Percentiles rank a stretch among this genome's conserved stretches.
phyloP scores from a whole-genome alignment of 1,284 basidiomycete species.

The Melampsora americana region DNA sequence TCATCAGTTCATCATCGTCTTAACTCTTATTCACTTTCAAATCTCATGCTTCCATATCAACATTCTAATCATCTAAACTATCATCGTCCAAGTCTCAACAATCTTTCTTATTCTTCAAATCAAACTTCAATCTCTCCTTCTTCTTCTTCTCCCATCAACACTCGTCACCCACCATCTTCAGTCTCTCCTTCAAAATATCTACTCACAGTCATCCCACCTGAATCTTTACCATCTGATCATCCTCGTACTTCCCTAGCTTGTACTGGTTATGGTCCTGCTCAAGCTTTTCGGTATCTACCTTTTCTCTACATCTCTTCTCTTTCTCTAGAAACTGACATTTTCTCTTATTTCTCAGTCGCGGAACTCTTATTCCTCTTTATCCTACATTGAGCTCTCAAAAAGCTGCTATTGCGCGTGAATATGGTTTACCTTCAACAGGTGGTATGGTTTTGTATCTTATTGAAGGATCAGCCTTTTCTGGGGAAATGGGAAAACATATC shows the following conservation, averaged over 20 bases:
- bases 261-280: conserved; percentile 50
- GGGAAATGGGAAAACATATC: conserved; percentile 22
- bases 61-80: too few species aligned
- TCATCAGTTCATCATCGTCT: too few species aligned
- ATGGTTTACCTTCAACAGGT: conserved; percentile 72
- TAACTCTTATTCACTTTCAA: too few species aligned
- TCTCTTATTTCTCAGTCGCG: conserved; percentile 62
- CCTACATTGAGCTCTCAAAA: conserved; percentile 69
- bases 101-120: not conserved
- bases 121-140: not conserved
- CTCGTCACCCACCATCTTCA: not conserved
- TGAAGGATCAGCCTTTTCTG: conserved; percentile 42
- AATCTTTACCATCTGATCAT: conserved; percentile 50
- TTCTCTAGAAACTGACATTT: not conserved
- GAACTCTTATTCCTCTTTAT: conserved; percentile 69
- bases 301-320: not conserved
- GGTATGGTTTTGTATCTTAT: conserved; percentile 75
- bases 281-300: conserved; percentile 49
- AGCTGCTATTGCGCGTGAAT: conserved; percentile 77
- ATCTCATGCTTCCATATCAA: too few species aligned
- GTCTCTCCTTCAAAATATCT: conserved; percentile 46
- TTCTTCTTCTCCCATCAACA: not conserved
- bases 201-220: conserved; percentile 51
- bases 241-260: conserved; percentile 48
- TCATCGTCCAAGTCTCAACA: not conserved